These are phyloP conservation scores for Tricholoma flavovirens DNA, from an alignment of 768 basidiomycete species.

Conservation along the genomic window DNA sequence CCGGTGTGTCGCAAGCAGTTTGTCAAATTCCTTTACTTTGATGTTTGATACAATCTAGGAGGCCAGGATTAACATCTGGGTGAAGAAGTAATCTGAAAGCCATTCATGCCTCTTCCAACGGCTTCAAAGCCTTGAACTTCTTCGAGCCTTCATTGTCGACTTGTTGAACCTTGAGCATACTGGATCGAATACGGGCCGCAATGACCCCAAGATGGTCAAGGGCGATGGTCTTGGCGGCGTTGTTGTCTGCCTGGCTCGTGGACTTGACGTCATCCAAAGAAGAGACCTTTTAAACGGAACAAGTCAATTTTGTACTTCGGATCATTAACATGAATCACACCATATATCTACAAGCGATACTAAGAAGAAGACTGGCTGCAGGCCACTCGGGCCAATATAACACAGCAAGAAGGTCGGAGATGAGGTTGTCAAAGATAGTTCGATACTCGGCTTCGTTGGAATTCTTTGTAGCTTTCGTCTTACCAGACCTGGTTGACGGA, in stretches of 20 bases:
- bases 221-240: conserved; percentile 83
- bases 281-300: conserved; percentile 47
- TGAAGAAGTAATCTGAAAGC: conserved; percentile 1
- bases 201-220: conserved; percentile 94
- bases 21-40: conserved; percentile 48
- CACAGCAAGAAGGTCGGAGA: conserved; percentile 82
- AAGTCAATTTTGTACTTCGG: background rate
- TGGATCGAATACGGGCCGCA: conserved; percentile 71
- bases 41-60: conserved; percentile 47
- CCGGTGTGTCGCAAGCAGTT: conserved; percentile 55
- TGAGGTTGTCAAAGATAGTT: conserved; percentile 84
- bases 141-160: conserved; percentile 25
- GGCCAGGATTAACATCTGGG: background rate
- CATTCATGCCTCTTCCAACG: conserved; percentile 64
- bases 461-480: conserved; percentile 82
- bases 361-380: conserved; percentile 76
- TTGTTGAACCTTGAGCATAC: conserved; percentile 41
- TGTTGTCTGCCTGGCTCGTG: conserved; percentile 59
- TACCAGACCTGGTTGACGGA: conserved; percentile 59
- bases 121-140: conserved; percentile 38
- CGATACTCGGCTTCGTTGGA: conserved; percentile 94
- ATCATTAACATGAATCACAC: conserved; percentile 32
- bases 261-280: conserved; percentile 81
- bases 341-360: conserved; percentile 81
- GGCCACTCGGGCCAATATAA: conserved; percentile 98